Evolutionary conservation across 2,329 filamentous ascomycete species (phyloP), one percentile per base, ranked within the genome.

Genomic region (Ophiostoma piceae): DNA sequence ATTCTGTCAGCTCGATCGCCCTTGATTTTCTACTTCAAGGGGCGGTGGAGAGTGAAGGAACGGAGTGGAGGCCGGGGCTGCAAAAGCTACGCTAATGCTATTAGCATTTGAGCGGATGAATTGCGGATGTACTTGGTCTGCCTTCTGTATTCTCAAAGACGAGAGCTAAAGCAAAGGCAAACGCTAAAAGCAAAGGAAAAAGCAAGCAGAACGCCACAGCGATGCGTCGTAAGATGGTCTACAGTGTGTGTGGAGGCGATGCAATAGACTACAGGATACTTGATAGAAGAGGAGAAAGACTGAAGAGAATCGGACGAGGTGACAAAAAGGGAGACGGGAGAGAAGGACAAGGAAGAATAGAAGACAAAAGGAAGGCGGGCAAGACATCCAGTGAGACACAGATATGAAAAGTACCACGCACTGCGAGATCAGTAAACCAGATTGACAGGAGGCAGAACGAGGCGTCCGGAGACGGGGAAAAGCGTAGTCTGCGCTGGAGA

Each of bases 21-120:
- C 29, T 67, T 51, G 35, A 43, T 67, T 54, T 67, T 54, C 65
- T 67, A 54, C 68, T 57, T 47, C n/a, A 43, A 37, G 35, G 22
- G 11, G 54, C 35, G 43, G 68, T 67, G 64, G 64, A 67, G 62
- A 66, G 47, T 11, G n/a, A 57, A 54, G 51, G 51, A 57, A 26
- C 7, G n/a, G n/a, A 57, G 51, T 57, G 51, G 51, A 57, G n/a
- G 51, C 51, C 51, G 51, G 51, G 47, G 51, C 51, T 57, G 51
- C 51, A 57, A 57, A 57, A 26, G 51, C 22, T 4, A 57, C 51
- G 51, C 51, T 57, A 57, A 26, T 29, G 12, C 4, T 12, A 57
- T 26, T 22, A 57, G 43, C 43, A 47, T 1, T 19, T 12, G 51
- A 57, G 51, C 22, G 51, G 51, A 26, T 26, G 51, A 57, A 26